A percentile compares a stretch with the other conserved stretches of the same genome.
Evolutionary conservation across 768 basidiomycete genomes (phyloP).

Genomic region (Postia placenta): DNA sequence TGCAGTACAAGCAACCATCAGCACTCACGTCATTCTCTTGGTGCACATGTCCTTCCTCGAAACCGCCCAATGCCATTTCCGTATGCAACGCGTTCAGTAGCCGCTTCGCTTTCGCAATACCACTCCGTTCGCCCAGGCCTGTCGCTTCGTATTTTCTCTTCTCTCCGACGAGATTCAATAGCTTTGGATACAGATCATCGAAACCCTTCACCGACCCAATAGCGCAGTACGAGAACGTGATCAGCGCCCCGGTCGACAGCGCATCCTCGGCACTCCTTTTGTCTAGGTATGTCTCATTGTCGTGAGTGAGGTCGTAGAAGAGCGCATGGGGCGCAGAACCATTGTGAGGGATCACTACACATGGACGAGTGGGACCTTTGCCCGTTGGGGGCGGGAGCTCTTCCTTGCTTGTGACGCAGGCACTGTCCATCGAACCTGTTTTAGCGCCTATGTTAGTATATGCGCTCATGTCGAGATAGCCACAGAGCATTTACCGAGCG

Average conservation of each 20-base stretch:
- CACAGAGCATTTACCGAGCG: constrained; percentile 83
- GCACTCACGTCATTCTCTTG: constrained; percentile 88
- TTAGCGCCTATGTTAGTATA: too few relatives aligned
- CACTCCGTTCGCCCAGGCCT: constrained; percentile 33
- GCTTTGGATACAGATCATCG: constrained; percentile 93
- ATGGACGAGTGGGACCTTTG: constrained; percentile 69
- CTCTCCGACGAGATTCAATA: constrained; percentile 87
- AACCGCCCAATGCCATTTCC: constrained; percentile 87
- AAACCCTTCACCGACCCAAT: constrained; percentile 95
- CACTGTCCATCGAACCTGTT: constrained; percentile 90
- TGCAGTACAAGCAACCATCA: not conserved
- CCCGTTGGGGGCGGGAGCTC: constrained; percentile 80
- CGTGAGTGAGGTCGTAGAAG: constrained; percentile 94
- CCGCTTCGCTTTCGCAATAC: constrained; percentile 40
- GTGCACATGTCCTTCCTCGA: constrained; percentile 91
- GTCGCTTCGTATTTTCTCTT: constrained; percentile 72
- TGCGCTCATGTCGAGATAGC: too few relatives aligned
- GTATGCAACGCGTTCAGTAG: constrained; percentile 82
- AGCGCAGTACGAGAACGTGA: constrained; percentile 83
- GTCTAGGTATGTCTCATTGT: constrained; percentile 88
- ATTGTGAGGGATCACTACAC: constrained; percentile 70
- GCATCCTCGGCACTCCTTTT: constrained; percentile 94
- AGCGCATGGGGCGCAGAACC: constrained; percentile 91
- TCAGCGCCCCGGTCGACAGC: constrained; percentile 89
- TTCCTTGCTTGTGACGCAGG: constrained; percentile 70